A percentile compares a stretch with the other conserved stretches of the same genome.
Conservation (phyloP, 164 flowering plant genomes). For the Dillenia suffruticosa region DNA sequence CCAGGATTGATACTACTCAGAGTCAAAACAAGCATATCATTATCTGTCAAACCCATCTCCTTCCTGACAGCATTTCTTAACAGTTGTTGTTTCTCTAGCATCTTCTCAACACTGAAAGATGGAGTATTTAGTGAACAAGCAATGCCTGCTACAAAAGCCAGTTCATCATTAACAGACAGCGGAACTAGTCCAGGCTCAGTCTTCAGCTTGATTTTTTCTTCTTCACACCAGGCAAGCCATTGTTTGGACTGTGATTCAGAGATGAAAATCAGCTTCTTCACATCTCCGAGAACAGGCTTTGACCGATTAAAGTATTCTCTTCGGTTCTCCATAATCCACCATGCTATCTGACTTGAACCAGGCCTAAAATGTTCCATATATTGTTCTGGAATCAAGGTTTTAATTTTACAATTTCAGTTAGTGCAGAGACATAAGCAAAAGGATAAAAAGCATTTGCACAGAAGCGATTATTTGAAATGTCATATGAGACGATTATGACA, state of each 20-base stretch:
- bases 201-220: constrained; percentile 73
- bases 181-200: constrained; percentile 60
- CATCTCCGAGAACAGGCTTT: constrained; percentile 64
- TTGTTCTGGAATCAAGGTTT: constrained; percentile 55
- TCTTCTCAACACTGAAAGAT: constrained; percentile 53
- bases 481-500: too few relatives aligned
- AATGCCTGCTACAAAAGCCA: constrained; percentile 93
- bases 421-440: constrained; percentile 2
- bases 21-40: constrained; percentile 80
- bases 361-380: constrained; percentile 61
- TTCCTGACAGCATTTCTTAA: constrained; percentile 69
- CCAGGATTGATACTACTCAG: constrained; percentile 92
- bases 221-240: constrained; percentile 91
- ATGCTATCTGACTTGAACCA: constrained; percentile 77
- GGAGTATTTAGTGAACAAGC: constrained; percentile 78
- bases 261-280: constrained; percentile 74
- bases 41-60: constrained; percentile 83
- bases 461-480: too few relatives aligned
- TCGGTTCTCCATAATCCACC: constrained; percentile 99
- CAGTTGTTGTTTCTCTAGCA: constrained; percentile 63
- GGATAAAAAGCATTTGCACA: background rate
- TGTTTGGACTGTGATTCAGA: constrained; percentile 82
- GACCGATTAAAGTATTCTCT: constrained; percentile 85
- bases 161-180: constrained; percentile 91
- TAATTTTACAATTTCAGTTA: background rate